phyloP scores from a whole-genome alignment of 1,284 basidiomycete species.

The Tranzscheliella williamsii region DNA sequence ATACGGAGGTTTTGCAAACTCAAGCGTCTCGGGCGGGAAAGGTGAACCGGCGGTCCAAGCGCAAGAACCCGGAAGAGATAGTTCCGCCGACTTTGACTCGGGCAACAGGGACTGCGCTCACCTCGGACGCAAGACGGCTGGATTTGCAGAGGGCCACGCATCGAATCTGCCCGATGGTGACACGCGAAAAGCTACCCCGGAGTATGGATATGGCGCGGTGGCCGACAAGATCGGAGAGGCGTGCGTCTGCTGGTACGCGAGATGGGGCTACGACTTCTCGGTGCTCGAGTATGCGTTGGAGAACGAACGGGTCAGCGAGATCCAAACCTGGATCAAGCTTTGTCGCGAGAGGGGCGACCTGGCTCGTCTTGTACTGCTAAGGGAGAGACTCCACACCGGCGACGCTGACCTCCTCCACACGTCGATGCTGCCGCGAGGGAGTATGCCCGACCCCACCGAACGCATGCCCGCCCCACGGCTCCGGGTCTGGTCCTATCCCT shows the following conservation, averaged over 20 bases:
- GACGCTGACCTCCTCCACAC: constrained; percentile 37
- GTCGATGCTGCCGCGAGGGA: constrained; percentile 32
- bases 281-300: constrained; percentile 67
- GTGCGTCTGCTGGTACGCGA: constrained; percentile 80
- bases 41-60: neutral
- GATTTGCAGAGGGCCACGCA: constrained; percentile 5
- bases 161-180: neutral
- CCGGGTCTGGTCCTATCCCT: constrained; percentile 63
- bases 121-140: constrained; percentile 15
- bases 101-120: no score
- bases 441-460: constrained; percentile 33
- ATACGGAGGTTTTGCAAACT: no score
- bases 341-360: constrained; percentile 20
- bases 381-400: constrained; percentile 30
- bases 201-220: constrained; percentile 67
- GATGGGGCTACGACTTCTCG: constrained; percentile 78
- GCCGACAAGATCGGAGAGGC: constrained; percentile 90
- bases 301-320: constrained; percentile 25
- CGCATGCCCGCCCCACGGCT: constrained; percentile 63
- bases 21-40: neutral
- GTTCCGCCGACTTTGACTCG: neutral
- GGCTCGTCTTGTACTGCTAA: constrained; percentile 11
- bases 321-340: constrained; percentile 27
- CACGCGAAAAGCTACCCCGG: constrained; percentile 1
- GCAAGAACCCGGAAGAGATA: neutral